A percentile compares a stretch with the other conserved stretches of the same genome.
phyloP scores from a whole-genome alignment of 345 rosid species.

The Microcos paniculata region DNA sequence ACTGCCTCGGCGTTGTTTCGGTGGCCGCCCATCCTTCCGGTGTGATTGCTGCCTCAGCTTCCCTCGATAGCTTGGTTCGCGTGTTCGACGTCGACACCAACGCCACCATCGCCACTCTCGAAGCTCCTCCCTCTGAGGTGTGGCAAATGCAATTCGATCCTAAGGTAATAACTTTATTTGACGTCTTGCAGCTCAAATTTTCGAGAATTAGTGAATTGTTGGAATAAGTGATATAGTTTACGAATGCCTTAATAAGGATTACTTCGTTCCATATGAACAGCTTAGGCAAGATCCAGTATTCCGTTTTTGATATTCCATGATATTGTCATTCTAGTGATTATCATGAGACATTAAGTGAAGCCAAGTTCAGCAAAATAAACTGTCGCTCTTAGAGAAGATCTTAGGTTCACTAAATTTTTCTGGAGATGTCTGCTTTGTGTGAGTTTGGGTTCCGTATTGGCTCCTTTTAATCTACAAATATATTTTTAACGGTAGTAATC shows the following conservation, averaged over 20 bases:
- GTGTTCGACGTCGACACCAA: constrained; percentile 95
- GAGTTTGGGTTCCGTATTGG: no score
- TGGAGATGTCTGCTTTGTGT: neutral
- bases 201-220: neutral
- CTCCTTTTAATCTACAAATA: neutral
- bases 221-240: no score
- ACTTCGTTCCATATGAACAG: neutral
- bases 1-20: constrained; percentile 89
- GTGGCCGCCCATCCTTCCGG: constrained; percentile 98
- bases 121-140: constrained; percentile 96
- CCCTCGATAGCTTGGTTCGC: constrained; percentile 92
- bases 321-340: neutral
- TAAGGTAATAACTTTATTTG: constrained; percentile 40
- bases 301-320: neutral
- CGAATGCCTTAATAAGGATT: neutral
- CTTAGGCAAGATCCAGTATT: neutral
- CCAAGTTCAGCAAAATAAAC: neutral
- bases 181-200: neutral
- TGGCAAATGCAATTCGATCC: constrained; percentile 98
- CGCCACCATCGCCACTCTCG: constrained; percentile 81
- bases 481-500: neutral
- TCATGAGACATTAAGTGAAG: neutral
- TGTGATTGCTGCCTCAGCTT: constrained; percentile 84
- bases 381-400: neutral
- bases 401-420: neutral